Evolutionary conservation across 2,329 filamentous ascomycete genomes (phyloP).

Genomic region (Sphaerostilbella broomeana): DNA sequence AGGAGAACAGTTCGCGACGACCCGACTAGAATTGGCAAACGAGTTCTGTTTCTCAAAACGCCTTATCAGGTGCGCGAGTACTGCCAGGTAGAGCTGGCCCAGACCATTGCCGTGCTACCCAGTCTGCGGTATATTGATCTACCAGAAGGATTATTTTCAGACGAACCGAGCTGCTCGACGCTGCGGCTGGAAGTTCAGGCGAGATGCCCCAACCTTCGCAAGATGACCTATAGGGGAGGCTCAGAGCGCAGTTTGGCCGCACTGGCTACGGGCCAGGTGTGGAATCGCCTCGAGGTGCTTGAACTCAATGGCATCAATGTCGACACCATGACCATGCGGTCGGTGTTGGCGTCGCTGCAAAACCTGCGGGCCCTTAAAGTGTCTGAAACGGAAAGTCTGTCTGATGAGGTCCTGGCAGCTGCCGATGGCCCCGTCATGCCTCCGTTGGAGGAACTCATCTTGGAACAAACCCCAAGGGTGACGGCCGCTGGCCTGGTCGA

Average conservation of each 20-base stretch:
- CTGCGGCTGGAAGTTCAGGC: conserved; percentile 79
- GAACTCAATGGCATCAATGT: conserved; percentile 63
- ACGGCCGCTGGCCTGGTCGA: conserved; percentile 63
- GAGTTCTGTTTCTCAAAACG: conserved; percentile 75
- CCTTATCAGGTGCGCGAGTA: conserved; percentile 94
- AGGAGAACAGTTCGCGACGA: conserved; percentile 78
- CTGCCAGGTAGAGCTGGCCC: conserved; percentile 74
- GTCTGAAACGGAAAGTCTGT: conserved; percentile 60
- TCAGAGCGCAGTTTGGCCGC: conserved; percentile 70
- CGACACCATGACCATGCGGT: conserved; percentile 63
- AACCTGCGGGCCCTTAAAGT: conserved; percentile 69
- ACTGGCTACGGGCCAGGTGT: conserved; percentile 58
- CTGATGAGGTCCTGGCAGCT: conserved; percentile 68
- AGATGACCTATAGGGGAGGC: conserved; percentile 79
- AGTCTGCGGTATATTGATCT: conserved; percentile 86
- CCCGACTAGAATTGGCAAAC: conserved; percentile 57
- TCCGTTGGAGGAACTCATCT: conserved; percentile 62
- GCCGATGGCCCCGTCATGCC: conserved; percentile 66
- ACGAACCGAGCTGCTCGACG: conserved; percentile 67
- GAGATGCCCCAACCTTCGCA: conserved; percentile 74
- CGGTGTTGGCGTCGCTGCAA: conserved; percentile 61
- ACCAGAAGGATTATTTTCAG: conserved; percentile 78
- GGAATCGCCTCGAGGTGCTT: conserved; percentile 65
- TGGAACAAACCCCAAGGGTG: conserved; percentile 65
- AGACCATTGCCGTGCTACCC: conserved; percentile 76